Evolutionary conservation across 805 yeast genomes (phyloP).

Genomic region (Ogataea sp.): DNA sequence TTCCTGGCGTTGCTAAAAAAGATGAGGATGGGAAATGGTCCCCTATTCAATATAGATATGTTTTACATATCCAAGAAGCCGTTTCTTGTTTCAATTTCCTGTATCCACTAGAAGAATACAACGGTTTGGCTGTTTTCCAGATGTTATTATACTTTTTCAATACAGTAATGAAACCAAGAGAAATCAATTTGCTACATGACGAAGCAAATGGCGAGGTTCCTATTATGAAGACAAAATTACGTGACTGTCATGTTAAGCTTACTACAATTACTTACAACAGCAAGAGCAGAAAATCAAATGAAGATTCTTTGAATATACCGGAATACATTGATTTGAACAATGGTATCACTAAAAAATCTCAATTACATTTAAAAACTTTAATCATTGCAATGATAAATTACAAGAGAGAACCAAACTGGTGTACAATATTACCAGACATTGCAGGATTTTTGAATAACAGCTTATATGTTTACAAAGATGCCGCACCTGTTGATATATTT

Average conservation of each 20-base stretch:
- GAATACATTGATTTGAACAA: neutral
- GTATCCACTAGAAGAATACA: slow-evolving; percentile 10
- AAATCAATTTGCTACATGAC: neutral
- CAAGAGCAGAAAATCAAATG: no score
- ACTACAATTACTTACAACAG: no score
- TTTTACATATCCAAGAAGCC: slow-evolving; percentile 12
- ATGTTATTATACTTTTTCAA: slow-evolving; percentile 10
- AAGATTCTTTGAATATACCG: no score
- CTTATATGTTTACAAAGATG: neutral
- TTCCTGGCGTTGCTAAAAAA: slow-evolving; percentile 9
- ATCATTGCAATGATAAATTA: neutral
- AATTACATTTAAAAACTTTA: neutral
- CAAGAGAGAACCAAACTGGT: neutral
- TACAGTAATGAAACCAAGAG: slow-evolving; percentile 1
- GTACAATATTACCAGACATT: neutral
- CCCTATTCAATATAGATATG: slow-evolving; percentile 8
- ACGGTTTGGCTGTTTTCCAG: slow-evolving; percentile 5
- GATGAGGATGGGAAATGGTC: slow-evolving; percentile 4
- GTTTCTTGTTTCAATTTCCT: slow-evolving; percentile 12
- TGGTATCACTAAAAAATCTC: neutral
- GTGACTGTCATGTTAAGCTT: neutral
- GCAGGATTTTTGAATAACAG: neutral
- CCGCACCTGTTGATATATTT: neutral
- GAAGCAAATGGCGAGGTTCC: neutral
- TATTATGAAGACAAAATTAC: neutral